Evolutionary conservation across 805 yeast species (phyloP).

Genomic region (Starmerella bombicola): DNA sequence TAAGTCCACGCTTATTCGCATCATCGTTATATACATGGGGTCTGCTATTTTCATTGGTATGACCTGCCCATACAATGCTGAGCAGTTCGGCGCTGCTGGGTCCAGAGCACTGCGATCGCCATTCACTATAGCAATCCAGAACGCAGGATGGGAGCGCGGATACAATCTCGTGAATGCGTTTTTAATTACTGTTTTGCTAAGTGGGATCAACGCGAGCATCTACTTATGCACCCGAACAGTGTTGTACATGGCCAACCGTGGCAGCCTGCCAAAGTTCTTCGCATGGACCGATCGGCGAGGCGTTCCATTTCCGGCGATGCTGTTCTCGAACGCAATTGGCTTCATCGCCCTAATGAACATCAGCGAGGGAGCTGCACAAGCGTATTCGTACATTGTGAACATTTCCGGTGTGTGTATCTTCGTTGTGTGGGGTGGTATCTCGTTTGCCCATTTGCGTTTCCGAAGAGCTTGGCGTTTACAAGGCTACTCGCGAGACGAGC

Average conservation of each 20-base stretch:
- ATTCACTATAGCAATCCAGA: slow-evolving; percentile 37
- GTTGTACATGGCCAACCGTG: slow-evolving; percentile 49
- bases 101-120: slow-evolving; percentile 42
- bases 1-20: slow-evolving; percentile 45
- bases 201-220: slow-evolving; percentile 58
- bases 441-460: slow-evolving; percentile 45
- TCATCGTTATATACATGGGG: slow-evolving; percentile 44
- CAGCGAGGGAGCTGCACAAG: slow-evolving; percentile 46
- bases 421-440: slow-evolving; percentile 53
- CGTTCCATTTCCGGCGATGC: slow-evolving; percentile 50
- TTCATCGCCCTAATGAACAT: slow-evolving; percentile 46
- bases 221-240: slow-evolving; percentile 59
- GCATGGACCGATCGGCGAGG: slow-evolving; percentile 44
- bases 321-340: slow-evolving; percentile 38
- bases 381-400: slow-evolving; percentile 49
- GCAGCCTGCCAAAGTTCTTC: slow-evolving; percentile 47
- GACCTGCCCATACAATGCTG: slow-evolving; percentile 46
- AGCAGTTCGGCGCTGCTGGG: slow-evolving; percentile 32
- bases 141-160: slow-evolving; percentile 42
- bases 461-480: slow-evolving; percentile 37
- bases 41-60: slow-evolving; percentile 47
- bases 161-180: slow-evolving; percentile 50
- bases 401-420: slow-evolving; percentile 56
- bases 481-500: slow-evolving; percentile 31
- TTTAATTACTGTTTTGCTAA: slow-evolving; percentile 48